Evolutionary conservation across 768 basidiomycete genomes (phyloP).

Genomic region (Chiua virens): DNA sequence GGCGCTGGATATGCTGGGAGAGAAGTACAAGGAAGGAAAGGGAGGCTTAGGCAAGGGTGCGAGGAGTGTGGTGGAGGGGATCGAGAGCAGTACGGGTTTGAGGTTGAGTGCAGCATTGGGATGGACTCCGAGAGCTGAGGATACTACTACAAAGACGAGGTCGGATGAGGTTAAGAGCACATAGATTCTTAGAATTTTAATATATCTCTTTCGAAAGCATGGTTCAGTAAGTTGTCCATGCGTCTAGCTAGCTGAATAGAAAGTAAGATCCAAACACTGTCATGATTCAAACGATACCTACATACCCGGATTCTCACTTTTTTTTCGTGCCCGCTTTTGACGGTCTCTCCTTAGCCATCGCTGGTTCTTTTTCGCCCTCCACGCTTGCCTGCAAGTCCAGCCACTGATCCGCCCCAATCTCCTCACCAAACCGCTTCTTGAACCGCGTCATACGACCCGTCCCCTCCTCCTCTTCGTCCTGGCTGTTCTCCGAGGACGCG

Average conservation of each 20-base stretch:
- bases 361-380: slow-evolving; percentile 29
- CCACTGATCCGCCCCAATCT: slow-evolving; percentile 37
- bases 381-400: slow-evolving; percentile 25
- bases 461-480: slow-evolving; percentile 68
- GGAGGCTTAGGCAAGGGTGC: slow-evolving; percentile 46
- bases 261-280: too few species aligned
- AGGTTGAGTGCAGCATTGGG: slow-evolving; percentile 64
- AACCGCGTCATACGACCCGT: slow-evolving; percentile 82
- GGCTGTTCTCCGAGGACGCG: slow-evolving; percentile 40
- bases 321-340: slow-evolving; percentile 16
- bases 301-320: slow-evolving; percentile 7
- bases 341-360: slow-evolving; percentile 22
- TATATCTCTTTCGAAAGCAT: too few species aligned
- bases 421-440: slow-evolving; percentile 66
- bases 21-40: slow-evolving; percentile 48
- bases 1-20: slow-evolving; percentile 57
- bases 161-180: slow-evolving; percentile 12
- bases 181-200: slow-evolving; percentile 8
- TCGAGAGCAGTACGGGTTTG: slow-evolving; percentile 73
- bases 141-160: slow-evolving; percentile 14
- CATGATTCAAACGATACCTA: too few species aligned
- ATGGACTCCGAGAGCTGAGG: slow-evolving; percentile 28
- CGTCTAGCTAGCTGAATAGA: too few species aligned
- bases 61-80: slow-evolving; percentile 45
- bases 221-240: too few species aligned